Evolutionary conservation across 2,329 filamentous ascomycete species (phyloP).

Genomic region (Claviceps humidiphila): DNA sequence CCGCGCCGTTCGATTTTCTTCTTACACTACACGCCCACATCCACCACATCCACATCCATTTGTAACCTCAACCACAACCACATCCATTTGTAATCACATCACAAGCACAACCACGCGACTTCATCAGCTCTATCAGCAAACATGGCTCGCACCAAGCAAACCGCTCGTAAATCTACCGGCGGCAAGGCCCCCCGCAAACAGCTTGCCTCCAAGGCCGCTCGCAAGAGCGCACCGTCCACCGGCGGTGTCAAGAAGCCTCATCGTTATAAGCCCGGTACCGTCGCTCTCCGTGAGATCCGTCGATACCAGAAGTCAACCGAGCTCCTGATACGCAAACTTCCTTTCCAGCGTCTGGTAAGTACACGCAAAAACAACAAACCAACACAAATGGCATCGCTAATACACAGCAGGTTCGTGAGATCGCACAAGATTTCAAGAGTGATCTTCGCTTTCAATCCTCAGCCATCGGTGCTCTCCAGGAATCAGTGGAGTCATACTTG

Average conservation of each 20-base stretch:
- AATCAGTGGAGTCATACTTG: constrained; percentile 97
- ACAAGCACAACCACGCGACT: background rate
- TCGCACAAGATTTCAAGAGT: constrained; percentile 90
- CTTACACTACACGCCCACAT: constrained; percentile 25
- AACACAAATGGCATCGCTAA: constrained; percentile 5
- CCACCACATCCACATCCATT: constrained; percentile 9
- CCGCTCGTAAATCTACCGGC: constrained; percentile 64
- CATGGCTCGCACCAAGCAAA: constrained; percentile 56
- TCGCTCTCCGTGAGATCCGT: constrained; percentile 97
- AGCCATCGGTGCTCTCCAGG: constrained; percentile 92
- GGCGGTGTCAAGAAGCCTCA: constrained; percentile 96
- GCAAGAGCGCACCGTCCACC: constrained; percentile 95
- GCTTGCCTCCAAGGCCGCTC: constrained; percentile 94
- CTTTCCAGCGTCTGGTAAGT: constrained; percentile 83
- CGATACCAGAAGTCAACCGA: constrained; percentile 97
- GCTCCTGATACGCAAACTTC: constrained; percentile 90
- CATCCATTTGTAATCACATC: background rate
- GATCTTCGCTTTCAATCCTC: constrained; percentile 97
- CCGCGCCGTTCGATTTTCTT: constrained; percentile 28
- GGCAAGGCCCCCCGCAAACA: constrained; percentile 82
- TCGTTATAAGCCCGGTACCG: constrained; percentile 80
- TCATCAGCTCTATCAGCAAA: constrained; percentile 22
- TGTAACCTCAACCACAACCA: constrained; percentile 6
- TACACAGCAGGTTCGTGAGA: constrained; percentile 61
- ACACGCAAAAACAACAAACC: background rate